Percentiles rank a stretch among this genome's conserved stretches.
Evolutionary conservation across 805 yeast genomes (phyloP).

Genomic region (Ogataea methanolica): DNA sequence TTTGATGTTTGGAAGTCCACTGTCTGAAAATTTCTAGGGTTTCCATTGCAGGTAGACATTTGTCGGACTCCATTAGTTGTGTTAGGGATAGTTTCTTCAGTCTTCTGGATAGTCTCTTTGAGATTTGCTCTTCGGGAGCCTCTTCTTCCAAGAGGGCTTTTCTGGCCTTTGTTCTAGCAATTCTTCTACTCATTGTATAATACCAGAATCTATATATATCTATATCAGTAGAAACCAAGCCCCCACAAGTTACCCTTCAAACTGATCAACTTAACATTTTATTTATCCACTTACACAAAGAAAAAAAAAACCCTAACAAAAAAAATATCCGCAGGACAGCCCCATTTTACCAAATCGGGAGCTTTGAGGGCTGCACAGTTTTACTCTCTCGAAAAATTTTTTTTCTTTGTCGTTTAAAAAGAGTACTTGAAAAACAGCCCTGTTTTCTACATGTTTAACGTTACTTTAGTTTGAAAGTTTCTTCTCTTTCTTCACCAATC

Average conservation of each 20-base stretch:
- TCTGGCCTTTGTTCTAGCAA: constrained; percentile 28
- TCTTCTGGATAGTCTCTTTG: constrained; percentile 2
- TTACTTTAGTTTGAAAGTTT: background rate
- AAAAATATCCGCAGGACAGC: too few species aligned
- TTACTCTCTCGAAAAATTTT: constrained; percentile 3
- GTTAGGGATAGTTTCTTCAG: constrained; percentile 1
- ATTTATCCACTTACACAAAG: too few species aligned
- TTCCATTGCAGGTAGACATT: constrained; percentile 31
- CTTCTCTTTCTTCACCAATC: constrained; percentile 34
- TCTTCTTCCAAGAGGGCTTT: constrained; percentile 14
- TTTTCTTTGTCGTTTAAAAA: background rate
- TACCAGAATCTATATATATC: background rate
- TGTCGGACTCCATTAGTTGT: constrained; percentile 17
- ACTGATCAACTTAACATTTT: too few species aligned
- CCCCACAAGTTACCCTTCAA: too few species aligned
- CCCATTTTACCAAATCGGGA: too few species aligned
- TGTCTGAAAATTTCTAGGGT: constrained; percentile 27
- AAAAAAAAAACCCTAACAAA: too few species aligned
- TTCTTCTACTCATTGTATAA: constrained; percentile 29
- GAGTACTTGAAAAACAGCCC: too few species aligned
- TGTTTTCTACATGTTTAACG: too few species aligned
- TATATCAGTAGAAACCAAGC: too few species aligned
- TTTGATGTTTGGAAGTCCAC: constrained; percentile 29
- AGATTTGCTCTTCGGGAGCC: constrained; percentile 10
- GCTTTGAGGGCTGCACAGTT: background rate